Evolutionary conservation across 371 early-diverging fungal genomes (phyloP).

Genomic region (Lichtheimia ramosa): DNA sequence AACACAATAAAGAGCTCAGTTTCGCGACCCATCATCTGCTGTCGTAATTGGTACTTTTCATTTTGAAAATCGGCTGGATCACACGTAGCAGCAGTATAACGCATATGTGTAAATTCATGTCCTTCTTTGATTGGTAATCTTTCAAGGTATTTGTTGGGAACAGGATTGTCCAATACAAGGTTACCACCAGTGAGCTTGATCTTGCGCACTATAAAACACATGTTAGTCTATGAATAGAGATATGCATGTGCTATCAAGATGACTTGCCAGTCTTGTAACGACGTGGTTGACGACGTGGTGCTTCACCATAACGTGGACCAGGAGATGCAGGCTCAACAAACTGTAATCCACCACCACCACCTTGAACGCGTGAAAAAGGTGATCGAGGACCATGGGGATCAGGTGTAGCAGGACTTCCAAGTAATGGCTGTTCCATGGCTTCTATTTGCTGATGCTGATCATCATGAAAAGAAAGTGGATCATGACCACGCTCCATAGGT

Average conservation of each 20-base stretch:
- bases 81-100: constrained; percentile 89
- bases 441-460: constrained; percentile 6
- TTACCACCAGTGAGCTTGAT: constrained; percentile 76
- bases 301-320: constrained; percentile 48
- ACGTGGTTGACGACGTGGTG: constrained; percentile 55
- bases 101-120: constrained; percentile 80
- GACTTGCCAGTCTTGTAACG: constrained; percentile 61
- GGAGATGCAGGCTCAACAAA: constrained; percentile 21
- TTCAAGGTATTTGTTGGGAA: constrained; percentile 63
- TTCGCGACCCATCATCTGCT: constrained; percentile 64
- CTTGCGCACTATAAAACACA: constrained; percentile 33
- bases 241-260: not conserved
- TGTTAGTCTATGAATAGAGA: too few relatives aligned
- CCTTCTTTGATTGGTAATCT: constrained; percentile 55
- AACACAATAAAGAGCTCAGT: constrained; percentile 91
- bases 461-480: constrained; percentile 11
- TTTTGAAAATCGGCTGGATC: constrained; percentile 79
- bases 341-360: constrained; percentile 19
- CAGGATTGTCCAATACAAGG: constrained; percentile 77
- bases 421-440: constrained; percentile 19
- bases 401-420: constrained; percentile 14
- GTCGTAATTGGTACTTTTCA: constrained; percentile 81
- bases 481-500: constrained; percentile 17
- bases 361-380: constrained; percentile 14
- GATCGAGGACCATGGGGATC: constrained; percentile 3